Conservation (phyloP, 371 early-diverging fungal species). For the Apophysomyces trapeziformis region DNA sequence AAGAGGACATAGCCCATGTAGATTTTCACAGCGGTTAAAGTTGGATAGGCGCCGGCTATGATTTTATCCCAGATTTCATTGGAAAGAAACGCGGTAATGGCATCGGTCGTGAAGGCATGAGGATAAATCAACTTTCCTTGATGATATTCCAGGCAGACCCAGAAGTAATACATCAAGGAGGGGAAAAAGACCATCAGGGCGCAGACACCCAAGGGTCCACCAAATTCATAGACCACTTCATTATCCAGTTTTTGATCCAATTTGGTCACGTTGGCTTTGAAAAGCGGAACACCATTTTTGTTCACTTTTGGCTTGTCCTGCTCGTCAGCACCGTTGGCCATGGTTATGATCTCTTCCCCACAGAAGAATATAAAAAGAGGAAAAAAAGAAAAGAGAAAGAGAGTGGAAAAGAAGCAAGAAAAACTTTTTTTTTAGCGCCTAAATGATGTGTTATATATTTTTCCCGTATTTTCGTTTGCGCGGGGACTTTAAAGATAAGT, state of each 20-base stretch:
- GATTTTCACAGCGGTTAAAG: constrained; percentile 55
- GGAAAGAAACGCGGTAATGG: constrained; percentile 43
- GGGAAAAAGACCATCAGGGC: constrained; percentile 79
- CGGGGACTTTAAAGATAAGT: no score
- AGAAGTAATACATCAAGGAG: constrained; percentile 74
- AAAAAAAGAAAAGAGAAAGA: background rate
- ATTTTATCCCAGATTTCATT: constrained; percentile 51
- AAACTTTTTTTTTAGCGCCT: background rate
- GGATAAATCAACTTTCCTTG: constrained; percentile 64
- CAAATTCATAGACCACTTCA: constrained; percentile 73
- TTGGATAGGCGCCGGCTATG: constrained; percentile 56
- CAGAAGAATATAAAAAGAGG: background rate
- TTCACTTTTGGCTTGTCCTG: constrained; percentile 20
- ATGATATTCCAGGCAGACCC: constrained; percentile 71
- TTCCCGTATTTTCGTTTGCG: no score
- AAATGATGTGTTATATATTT: no score
- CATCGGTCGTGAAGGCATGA: constrained; percentile 35
- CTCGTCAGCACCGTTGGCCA: constrained; percentile 4
- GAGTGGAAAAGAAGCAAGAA: background rate
- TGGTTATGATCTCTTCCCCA: background rate
- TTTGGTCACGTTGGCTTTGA: constrained; percentile 40
- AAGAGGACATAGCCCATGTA: constrained; percentile 66
- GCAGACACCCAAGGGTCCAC: constrained; percentile 69
- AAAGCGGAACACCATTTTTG: constrained; percentile 48
- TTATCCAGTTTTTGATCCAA: constrained; percentile 61